These are phyloP conservation scores for Suillus plorans DNA, from an alignment of 768 basidiomycete species.

Conservation along the genomic window DNA sequence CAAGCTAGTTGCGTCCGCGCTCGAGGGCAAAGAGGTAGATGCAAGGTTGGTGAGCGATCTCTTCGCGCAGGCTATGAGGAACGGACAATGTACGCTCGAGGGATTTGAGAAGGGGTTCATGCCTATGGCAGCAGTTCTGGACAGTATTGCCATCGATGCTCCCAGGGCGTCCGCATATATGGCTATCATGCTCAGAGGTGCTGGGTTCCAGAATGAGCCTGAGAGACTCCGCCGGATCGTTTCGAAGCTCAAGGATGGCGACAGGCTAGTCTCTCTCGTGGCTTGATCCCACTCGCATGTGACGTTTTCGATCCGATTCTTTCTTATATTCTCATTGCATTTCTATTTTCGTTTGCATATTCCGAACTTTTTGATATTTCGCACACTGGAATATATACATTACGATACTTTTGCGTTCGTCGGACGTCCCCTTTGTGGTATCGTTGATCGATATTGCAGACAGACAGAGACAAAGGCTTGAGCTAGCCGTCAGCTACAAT, in stretches of 20 bases:
- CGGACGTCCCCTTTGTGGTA: constrained; percentile 11
- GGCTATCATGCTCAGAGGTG: constrained; percentile 71
- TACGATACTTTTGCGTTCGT: constrained; percentile 15
- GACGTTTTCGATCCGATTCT: constrained; percentile 12
- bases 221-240: constrained; percentile 56
- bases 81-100: constrained; percentile 55
- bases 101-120: constrained; percentile 76
- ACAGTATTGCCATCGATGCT: constrained; percentile 88
- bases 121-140: constrained; percentile 71
- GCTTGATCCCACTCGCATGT: constrained; percentile 13
- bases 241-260: constrained; percentile 59
- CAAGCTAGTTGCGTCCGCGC: constrained; percentile 67
- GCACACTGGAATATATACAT: constrained; percentile 29
- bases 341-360: constrained; percentile 18
- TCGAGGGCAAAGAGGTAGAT: constrained; percentile 82
- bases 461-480: not conserved
- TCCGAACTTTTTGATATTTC: constrained; percentile 25
- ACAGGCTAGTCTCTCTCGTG: constrained; percentile 58
- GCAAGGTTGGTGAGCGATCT: constrained; percentile 76
- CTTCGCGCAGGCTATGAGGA: constrained; percentile 61
- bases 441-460: not conserved
- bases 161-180: constrained; percentile 82
- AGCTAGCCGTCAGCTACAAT: not conserved
- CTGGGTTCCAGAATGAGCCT: constrained; percentile 57
- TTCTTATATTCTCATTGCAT: constrained; percentile 5